Evolutionary conservation across 2,329 filamentous ascomycete species (phyloP), one percentile per base, ranked within the genome.

Genomic region (Helotiales sp.): DNA sequence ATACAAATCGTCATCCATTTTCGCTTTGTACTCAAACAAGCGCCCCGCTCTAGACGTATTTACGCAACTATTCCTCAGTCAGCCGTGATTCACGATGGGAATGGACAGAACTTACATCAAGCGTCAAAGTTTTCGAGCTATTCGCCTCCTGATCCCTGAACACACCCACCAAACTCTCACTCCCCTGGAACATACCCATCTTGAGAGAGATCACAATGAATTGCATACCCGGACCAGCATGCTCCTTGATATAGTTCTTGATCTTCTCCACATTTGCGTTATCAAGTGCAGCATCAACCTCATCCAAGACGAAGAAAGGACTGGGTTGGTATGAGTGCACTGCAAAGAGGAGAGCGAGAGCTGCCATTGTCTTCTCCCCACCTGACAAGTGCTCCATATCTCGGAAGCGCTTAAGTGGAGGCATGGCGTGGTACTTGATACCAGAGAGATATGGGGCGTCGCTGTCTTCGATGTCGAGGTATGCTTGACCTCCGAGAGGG

Each of bases 321-420:
- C 86, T 91, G 0, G 95, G 93, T 72, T 97, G 93, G 77, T 93
- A 99, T 59, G 89, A 93, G 78, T 99, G 95, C 56, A 99, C 93
- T 22, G 95, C 95, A 72, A 99, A 99, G 4, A 99, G 82, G 38
- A 99, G 81, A n/a, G 95, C 95, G 36, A 99, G 80, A 13, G 95
- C 95, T 1, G 95, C 95, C 88, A 99, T 99, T 0, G 95, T 99
- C 81, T 99, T 99, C 76, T 99, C 95, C 55, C 95, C 95, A 68
- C 95, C 95, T 1, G 91, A 96, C 9, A 99, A 79, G 72, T 97
- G 95, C 74, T 99, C 95, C 95, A 99, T 99, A 73, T 99, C 96
- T 67, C 95, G 85, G 83, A 99, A 99, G 46, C 95, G 91, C 78
- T 99, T 99, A 62, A 97, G 85, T 1, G 95, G 95, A 19, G 95